Percentiles rank a stretch among this genome's conserved stretches.
phyloP scores from a whole-genome alignment of 2,329 filamentous ascomycete genomes.

The Exutisphaerella laricina region DNA sequence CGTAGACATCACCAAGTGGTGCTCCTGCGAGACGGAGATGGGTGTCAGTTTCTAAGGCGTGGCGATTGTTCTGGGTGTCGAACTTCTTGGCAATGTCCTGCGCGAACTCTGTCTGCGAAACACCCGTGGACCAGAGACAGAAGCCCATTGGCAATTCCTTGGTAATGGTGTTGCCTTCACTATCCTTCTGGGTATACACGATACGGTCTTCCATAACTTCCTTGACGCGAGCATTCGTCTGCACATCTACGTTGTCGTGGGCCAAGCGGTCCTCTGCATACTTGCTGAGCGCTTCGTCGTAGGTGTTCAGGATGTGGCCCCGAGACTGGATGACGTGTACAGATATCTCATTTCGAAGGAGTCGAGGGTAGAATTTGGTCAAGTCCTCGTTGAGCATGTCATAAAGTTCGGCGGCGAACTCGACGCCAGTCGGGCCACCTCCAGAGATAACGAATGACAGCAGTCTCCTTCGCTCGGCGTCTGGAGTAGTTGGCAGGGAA shows the following conservation, averaged over 20 bases:
- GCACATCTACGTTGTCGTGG: conserved; percentile 82
- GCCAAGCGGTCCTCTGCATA: conserved; percentile 89
- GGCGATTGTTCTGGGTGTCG: conserved; percentile 73
- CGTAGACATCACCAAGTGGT: conserved; percentile 90
- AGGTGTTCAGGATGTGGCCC: conserved; percentile 94
- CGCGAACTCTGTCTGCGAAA: conserved; percentile 76
- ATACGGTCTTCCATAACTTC: conserved; percentile 81
- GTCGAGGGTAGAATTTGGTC: conserved; percentile 71
- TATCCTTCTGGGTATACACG: conserved; percentile 75
- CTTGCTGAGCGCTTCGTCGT: conserved; percentile 86
- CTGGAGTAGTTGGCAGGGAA: conserved; percentile 84
- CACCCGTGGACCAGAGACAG: conserved; percentile 96
- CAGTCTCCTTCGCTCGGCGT: conserved; percentile 79
- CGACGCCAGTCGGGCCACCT: conserved; percentile 91
- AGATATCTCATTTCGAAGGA: conserved; percentile 95
- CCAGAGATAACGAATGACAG: conserved; percentile 95
- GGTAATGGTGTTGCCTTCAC: conserved; percentile 66
- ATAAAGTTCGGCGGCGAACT: conserved; percentile 94
- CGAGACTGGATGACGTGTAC: conserved; percentile 95
- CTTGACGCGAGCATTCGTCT: conserved; percentile 89
- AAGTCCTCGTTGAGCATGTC: conserved; percentile 96
- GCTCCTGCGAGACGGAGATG: conserved; percentile 85
- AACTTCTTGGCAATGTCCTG: conserved; percentile 73
- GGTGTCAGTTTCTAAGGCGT: conserved; percentile 89
- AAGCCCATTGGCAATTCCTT: conserved; percentile 96